Percentiles rank a stretch among this genome's conserved stretches.
Evolutionary conservation across 2,329 filamentous ascomycete species (phyloP).

Genomic region (Penicillium verrucosum): DNA sequence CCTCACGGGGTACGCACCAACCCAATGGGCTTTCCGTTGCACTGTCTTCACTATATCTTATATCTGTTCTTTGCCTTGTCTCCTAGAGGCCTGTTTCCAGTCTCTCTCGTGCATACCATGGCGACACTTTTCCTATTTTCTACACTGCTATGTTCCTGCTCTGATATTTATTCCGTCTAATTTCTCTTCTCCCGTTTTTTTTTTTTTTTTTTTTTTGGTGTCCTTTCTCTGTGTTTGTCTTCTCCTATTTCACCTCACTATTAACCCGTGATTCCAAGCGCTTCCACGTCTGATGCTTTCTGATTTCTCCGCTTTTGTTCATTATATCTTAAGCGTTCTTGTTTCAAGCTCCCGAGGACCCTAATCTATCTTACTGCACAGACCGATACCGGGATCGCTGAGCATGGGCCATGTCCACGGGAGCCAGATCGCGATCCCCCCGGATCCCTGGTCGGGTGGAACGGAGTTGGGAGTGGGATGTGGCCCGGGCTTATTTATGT

Average conservation of each 20-base stretch:
- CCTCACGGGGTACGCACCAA: background rate
- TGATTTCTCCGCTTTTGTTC: background rate
- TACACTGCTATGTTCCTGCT: slow-evolving; percentile 1
- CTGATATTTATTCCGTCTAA: slow-evolving; percentile 4
- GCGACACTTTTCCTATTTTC: slow-evolving; percentile 10
- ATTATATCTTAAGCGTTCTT: background rate
- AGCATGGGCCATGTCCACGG: background rate
- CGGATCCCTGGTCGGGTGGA: background rate
- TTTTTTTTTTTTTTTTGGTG: background rate
- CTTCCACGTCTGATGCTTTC: slow-evolving; percentile 9
- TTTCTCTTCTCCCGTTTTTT: background rate
- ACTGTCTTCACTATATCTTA: background rate
- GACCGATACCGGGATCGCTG: background rate
- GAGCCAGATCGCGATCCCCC: background rate
- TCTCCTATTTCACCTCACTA: background rate
- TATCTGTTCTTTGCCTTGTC: slow-evolving; percentile 1
- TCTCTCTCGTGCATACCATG: slow-evolving; percentile 17
- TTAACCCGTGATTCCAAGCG: slow-evolving; percentile 8
- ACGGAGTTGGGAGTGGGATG: background rate
- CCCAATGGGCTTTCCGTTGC: slow-evolving; percentile 1
- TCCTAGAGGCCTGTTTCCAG: background rate
- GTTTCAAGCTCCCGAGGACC: background rate
- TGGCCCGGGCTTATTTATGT: background rate
- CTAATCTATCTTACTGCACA: background rate
- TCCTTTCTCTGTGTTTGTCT: background rate